Evolutionary conservation across 352 stramenopile genomes (phyloP).

Genomic region (Globisporangium okanoganense): DNA sequence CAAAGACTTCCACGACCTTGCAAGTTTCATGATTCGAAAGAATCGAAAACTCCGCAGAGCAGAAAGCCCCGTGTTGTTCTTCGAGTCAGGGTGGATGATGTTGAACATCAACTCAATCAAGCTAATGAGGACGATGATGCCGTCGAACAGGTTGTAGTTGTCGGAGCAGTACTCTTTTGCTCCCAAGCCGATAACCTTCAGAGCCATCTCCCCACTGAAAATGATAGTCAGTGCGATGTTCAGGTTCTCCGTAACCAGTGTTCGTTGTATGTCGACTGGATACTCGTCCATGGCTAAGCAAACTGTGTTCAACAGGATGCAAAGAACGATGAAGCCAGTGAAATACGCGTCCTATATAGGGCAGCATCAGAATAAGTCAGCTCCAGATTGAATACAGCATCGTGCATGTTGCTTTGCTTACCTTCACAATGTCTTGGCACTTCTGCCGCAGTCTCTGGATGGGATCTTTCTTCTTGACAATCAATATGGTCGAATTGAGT

Average conservation of each 20-base stretch:
- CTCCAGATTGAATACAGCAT: not conserved
- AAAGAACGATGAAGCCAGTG: constrained; percentile 29
- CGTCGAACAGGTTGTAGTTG: constrained; percentile 58
- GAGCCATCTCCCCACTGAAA: constrained; percentile 37
- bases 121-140: constrained; percentile 47
- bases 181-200: constrained; percentile 69
- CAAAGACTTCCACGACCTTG: constrained; percentile 86
- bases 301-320: constrained; percentile 65
- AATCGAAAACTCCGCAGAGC: constrained; percentile 78
- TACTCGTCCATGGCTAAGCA: constrained; percentile 56
- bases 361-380: not conserved
- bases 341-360: constrained; percentile 27
- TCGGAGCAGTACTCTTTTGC: constrained; percentile 35
- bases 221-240: constrained; percentile 42
- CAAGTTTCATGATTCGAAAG: constrained; percentile 89
- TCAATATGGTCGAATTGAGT: constrained; percentile 16
- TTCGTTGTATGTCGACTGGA: constrained; percentile 16
- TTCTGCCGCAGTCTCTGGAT: constrained; percentile 14
- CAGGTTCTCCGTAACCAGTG: constrained; percentile 23
- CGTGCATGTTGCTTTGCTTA: constrained; percentile 2
- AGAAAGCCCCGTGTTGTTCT: constrained; percentile 50
- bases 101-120: constrained; percentile 41
- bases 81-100: constrained; percentile 15
- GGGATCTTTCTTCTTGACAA: constrained; percentile 17
- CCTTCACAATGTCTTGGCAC: constrained; percentile 21